Percentiles rank a stretch among this genome's conserved stretches.
Evolutionary conservation across 345 rosid genomes (phyloP).

Genomic region (Stellera chamaejasme): DNA sequence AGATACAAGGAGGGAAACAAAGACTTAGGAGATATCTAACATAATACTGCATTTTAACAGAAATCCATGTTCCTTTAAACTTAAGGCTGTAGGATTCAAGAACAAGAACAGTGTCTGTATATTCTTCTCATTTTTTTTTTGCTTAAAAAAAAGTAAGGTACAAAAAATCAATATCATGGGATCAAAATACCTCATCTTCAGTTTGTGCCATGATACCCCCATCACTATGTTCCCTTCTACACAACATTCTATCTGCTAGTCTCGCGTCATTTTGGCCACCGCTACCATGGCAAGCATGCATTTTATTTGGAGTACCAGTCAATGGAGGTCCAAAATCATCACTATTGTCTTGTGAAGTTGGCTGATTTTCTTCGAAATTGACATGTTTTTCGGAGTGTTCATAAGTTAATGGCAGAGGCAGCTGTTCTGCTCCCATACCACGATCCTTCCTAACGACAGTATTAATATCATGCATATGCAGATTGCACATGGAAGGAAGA

Average conservation of each 20-base stretch:
- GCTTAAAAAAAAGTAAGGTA: conserved; percentile 1
- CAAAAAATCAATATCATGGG: background rate
- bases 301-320: conserved; percentile 13
- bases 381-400: conserved; percentile 27
- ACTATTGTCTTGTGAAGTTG: conserved; percentile 23
- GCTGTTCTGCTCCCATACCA: conserved; percentile 24
- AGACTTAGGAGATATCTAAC: background rate
- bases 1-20: background rate
- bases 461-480: conserved; percentile 29
- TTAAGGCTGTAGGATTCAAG: background rate
- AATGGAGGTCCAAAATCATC: conserved; percentile 14
- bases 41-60: background rate
- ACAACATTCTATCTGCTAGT: conserved; percentile 19
- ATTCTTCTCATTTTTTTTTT: background rate
- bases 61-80: background rate
- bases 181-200: conserved; percentile 27
- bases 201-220: conserved; percentile 19
- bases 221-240: conserved; percentile 21
- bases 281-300: conserved; percentile 8
- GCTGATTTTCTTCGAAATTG: conserved; percentile 21
- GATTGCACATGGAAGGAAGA: conserved; percentile 23
- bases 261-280: conserved; percentile 17
- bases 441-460: conserved; percentile 27
- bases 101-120: background rate
- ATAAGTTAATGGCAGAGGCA: conserved; percentile 22